Evolutionary conservation across 495 filamentous ascomycete genomes (phyloP).

Genomic region (Lasiosphaeria hispida): DNA sequence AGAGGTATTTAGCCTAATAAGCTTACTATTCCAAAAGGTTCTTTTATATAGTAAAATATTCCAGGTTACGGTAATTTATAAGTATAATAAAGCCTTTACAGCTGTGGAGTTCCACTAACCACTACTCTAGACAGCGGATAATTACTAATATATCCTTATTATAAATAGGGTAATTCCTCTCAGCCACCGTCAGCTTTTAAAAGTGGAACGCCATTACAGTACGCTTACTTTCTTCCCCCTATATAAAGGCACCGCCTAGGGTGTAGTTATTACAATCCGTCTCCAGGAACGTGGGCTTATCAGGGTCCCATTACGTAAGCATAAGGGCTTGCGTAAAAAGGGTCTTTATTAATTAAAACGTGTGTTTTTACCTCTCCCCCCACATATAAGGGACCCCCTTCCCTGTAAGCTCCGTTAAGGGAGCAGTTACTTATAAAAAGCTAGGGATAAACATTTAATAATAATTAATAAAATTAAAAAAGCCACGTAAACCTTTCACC

Average conservation of each 20-base stretch:
- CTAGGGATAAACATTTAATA: neutral
- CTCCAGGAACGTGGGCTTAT: neutral
- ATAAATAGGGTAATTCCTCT: neutral
- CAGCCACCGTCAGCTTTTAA: neutral
- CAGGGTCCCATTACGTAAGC: no score
- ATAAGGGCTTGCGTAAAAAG: no score
- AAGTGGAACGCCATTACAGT: neutral
- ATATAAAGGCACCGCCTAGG: neutral
- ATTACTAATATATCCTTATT: neutral
- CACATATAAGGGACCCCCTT: neutral
- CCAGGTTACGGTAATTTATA: neutral
- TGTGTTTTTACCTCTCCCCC: no score
- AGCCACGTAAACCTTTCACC: neutral
- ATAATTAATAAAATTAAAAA: slow-evolving; percentile 1
- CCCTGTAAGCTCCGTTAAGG: neutral
- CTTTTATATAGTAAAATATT: neutral
- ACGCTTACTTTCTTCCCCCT: no score
- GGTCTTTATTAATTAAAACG: no score
- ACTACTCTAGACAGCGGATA: neutral
- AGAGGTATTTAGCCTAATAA: neutral
- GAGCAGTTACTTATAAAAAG: neutral
- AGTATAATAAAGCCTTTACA: neutral
- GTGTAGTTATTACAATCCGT: neutral
- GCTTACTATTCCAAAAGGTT: neutral
- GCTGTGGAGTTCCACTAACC: neutral